Evolutionary conservation across 495 filamentous ascomycete genomes (phyloP).

Genomic region (Aspergillus olivimuriae): DNA sequence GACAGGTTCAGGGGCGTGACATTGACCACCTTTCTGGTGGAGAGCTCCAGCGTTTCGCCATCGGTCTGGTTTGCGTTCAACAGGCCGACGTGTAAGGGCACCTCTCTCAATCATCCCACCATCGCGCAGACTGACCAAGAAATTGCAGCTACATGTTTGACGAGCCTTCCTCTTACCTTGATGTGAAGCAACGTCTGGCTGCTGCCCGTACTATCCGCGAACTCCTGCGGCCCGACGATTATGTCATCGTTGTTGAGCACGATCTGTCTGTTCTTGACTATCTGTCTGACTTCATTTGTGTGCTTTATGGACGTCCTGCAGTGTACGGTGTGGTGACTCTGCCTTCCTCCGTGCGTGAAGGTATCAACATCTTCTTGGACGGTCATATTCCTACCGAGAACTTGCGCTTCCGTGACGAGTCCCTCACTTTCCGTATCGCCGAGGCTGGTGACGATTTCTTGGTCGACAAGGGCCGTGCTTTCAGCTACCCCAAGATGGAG

Average conservation of each 20-base stretch:
- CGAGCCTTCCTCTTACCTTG: slow-evolving; percentile 95
- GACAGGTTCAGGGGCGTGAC: slow-evolving; percentile 81
- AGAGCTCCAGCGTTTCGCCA: slow-evolving; percentile 96
- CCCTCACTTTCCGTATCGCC: slow-evolving; percentile 89
- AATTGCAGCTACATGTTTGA: slow-evolving; percentile 88
- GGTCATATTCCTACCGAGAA: slow-evolving; percentile 98
- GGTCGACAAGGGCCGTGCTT: slow-evolving; percentile 75
- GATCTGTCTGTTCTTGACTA: slow-evolving; percentile 97
- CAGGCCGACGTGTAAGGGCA: slow-evolving; percentile 80
- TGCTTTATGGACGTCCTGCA: slow-evolving; percentile 90
- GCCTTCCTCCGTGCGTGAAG: slow-evolving; percentile 92
- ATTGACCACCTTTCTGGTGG: slow-evolving; percentile 87
- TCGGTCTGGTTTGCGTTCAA: slow-evolving; percentile 91
- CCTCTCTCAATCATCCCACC: not conserved
- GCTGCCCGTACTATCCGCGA: slow-evolving; percentile 88
- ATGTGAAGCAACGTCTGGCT: slow-evolving; percentile 95
- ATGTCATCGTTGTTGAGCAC: slow-evolving; percentile 98
- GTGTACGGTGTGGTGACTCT: slow-evolving; percentile 98
- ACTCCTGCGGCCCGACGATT: slow-evolving; percentile 79
- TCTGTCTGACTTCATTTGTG: slow-evolving; percentile 95
- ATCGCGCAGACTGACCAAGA: slow-evolving; percentile 10
- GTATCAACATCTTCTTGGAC: slow-evolving; percentile 99
- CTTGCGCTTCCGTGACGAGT: slow-evolving; percentile 95
- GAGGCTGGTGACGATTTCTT: slow-evolving; percentile 90
- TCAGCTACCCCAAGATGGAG: slow-evolving; percentile 82